Conservation (phyloP, 768 basidiomycete genomes). For the Arthromyces matolae region DNA sequence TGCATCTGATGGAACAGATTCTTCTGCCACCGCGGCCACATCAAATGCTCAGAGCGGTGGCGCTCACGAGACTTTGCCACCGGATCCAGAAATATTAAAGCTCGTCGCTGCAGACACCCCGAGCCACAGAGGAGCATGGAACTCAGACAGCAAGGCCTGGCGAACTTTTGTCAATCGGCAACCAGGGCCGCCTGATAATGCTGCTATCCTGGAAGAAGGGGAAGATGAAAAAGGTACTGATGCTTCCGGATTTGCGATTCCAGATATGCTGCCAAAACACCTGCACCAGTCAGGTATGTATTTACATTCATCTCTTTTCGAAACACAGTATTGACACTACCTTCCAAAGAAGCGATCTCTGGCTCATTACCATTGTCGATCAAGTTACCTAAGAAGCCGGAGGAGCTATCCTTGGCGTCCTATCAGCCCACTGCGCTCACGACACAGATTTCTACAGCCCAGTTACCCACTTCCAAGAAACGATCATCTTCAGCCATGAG, state of each 20-base stretch:
- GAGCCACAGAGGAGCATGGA: conserved; percentile 72
- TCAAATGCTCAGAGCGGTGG: conserved; percentile 8
- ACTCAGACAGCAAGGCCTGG: conserved; percentile 61
- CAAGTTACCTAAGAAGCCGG: conserved; percentile 30
- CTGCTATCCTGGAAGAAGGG: conserved; percentile 29
- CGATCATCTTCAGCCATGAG: conserved; percentile 50
- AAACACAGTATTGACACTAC: neutral
- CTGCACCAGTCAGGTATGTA: conserved; percentile 3
- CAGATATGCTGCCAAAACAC: conserved; percentile 8
- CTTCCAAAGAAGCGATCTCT: conserved; percentile 5
- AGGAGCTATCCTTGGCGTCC: conserved; percentile 49
- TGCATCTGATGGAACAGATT: neutral
- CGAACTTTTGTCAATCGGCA: conserved; percentile 48
- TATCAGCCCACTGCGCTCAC: conserved; percentile 52
- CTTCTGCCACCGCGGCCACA: conserved; percentile 1
- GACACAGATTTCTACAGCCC: conserved; percentile 30
- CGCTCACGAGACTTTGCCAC: conserved; percentile 4
- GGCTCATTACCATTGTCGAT: conserved; percentile 68
- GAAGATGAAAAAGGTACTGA: conserved; percentile 18
- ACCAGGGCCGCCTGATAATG: conserved; percentile 18
- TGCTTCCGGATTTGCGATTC: conserved; percentile 13
- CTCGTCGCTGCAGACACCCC: conserved; percentile 68
- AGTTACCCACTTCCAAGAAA: conserved; percentile 25
- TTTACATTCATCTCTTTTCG: neutral
- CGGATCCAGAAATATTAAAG: conserved; percentile 52